Base-by-base conservation (phyloP, 352 stramenopile species). In the Vaucheria bursata region DNA sequence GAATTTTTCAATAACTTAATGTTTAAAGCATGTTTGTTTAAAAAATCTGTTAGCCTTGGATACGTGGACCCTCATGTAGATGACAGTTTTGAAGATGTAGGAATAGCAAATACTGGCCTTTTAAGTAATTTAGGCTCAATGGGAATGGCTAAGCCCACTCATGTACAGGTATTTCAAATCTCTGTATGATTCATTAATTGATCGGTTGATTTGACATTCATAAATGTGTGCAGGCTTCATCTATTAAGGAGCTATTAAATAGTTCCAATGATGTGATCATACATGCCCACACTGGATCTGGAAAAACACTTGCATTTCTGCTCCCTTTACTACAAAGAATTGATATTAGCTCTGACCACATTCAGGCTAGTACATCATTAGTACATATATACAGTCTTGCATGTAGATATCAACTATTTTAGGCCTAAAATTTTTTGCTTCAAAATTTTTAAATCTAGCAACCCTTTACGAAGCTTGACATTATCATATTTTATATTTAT, bases 261-360 rank as follows among this genome's bases (percentile, higher is more conserved):
- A 73, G 71, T 7, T 52, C 66, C 18, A 78, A 71, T 12, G 78
- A 83, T 64, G 64, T 83, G 5, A 73, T 86, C 34, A 78, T 86
- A 85, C 34, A 94, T 93, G 93, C 94, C 49, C 93, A 98, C 87
- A 99, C 95, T 0, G 95, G 95, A 33, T 96, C 90, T 0, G 95
- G 95, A 0, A 99, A 99, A 87, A 99, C 95, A 1, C 89, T 98
- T 38, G 93, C 95, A 0, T 99, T 98, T 85, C 89, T 96, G 7
- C 83, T 98, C 71, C 95, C 95, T 7, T 90, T 97, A 83, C 88
- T 98, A 67, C 87, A 90, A 39, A 32, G 31, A 31, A 38, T 75
- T 35, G 72, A 77, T 50, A 68, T 71, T 31, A 49, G 33, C 39
- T 74, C 29, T 31, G 64, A 81, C 67, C 50, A 40, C 76, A 39